phyloP scores from a whole-genome alignment of 129 eudicot genomes.

The Sambucus nigra region DNA sequence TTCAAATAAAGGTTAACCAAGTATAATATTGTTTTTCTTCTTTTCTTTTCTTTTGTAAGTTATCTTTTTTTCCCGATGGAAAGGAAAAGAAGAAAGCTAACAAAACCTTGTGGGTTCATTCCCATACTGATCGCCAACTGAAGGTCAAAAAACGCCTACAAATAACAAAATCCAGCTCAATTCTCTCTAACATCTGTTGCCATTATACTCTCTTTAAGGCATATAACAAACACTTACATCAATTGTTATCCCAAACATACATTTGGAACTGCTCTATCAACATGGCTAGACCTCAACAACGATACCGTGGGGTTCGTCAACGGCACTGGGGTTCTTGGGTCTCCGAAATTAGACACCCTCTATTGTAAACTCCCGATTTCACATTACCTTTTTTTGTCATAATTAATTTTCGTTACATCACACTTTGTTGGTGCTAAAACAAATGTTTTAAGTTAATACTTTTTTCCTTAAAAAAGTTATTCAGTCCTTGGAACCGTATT shows the following conservation, averaged over 20 bases:
- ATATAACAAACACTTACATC: constrained; percentile 24
- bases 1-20: no score
- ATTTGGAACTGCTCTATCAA: constrained; percentile 14
- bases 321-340: constrained; percentile 99
- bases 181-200: neutral
- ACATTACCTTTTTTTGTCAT: constrained; percentile 2
- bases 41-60: no score
- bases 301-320: constrained; percentile 94
- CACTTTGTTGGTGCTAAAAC: neutral
- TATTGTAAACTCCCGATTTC: constrained; percentile 42
- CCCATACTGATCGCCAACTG: constrained; percentile 31
- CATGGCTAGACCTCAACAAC: constrained; percentile 81
- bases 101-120: constrained; percentile 23
- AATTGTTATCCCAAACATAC: constrained; percentile 3
- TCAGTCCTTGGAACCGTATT: no score
- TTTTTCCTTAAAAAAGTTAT: no score
- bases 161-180: constrained; percentile 18
- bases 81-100: neutral
- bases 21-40: no score
- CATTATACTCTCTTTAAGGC: constrained; percentile 23
- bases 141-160: constrained; percentile 50
- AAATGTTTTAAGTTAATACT: no score
- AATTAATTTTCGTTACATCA: neutral
- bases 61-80: neutral
- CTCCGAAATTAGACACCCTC: constrained; percentile 96